Percentiles rank a stretch among this genome's conserved stretches.
phyloP scores from a whole-genome alignment of 2,329 filamentous ascomycete genomes.

The Botrytis tulipae region DNA sequence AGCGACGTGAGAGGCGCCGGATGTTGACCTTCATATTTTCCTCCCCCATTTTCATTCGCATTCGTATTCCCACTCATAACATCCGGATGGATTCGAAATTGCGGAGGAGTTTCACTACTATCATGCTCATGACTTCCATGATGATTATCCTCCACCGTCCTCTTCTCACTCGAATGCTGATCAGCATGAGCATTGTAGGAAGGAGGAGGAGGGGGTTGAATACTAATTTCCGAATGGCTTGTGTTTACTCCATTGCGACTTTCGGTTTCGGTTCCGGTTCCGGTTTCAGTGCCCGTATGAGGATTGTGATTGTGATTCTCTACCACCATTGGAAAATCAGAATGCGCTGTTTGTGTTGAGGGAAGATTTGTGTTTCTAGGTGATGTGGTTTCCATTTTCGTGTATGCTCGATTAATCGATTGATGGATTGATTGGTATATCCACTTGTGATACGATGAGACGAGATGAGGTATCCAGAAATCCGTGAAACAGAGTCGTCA shows the following conservation, averaged over 20 bases:
- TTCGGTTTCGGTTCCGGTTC: neutral
- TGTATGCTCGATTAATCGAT: neutral
- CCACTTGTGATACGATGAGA: neutral
- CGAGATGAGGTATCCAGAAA: no score
- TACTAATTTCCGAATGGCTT: neutral
- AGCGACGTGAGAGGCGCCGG: neutral
- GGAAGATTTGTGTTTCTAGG: no score
- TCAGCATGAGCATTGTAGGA: neutral
- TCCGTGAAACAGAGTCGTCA: no score
- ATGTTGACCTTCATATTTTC: neutral
- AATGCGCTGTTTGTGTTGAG: neutral
- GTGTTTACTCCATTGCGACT: neutral
- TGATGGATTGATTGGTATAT: neutral
- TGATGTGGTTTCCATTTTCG: neutral
- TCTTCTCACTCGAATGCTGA: neutral
- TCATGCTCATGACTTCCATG: no score
- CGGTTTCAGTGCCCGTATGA: no score
- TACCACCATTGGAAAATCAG: neutral
- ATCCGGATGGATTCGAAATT: neutral
- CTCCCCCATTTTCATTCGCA: neutral
- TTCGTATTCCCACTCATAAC: neutral
- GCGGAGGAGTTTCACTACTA: neutral
- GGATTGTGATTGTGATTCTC: neutral
- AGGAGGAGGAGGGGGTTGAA: neutral
- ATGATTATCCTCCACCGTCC: neutral